Evolutionary conservation across 345 rosid species (phyloP).

Genomic region (Eucalyptus camaldulensis): DNA sequence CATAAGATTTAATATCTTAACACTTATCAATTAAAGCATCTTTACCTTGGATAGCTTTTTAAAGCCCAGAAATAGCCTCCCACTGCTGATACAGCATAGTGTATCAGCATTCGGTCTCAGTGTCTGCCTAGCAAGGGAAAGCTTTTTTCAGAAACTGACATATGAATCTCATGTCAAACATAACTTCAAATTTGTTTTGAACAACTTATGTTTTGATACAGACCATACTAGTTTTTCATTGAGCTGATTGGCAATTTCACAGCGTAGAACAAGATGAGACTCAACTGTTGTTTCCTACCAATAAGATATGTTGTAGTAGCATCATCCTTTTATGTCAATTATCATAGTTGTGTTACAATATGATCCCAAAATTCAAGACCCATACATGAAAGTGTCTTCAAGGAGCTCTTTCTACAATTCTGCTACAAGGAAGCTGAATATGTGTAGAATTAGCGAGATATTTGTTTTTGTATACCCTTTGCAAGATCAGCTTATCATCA

Average conservation of each 20-base stretch:
- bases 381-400: background rate
- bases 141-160: background rate
- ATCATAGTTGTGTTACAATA: background rate
- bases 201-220: background rate
- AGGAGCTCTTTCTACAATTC: background rate
- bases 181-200: background rate
- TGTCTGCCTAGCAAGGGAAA: background rate
- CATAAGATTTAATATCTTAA: background rate
- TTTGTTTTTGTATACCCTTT: background rate
- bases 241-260: background rate
- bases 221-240: background rate
- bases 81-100: background rate
- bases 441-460: background rate
- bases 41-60: background rate
- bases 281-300: background rate
- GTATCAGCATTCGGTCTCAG: background rate
- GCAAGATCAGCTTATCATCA: background rate
- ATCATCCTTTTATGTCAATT: background rate
- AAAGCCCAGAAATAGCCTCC: background rate
- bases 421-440: background rate
- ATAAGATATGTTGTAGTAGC: background rate
- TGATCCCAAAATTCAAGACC: background rate
- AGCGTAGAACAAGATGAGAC: background rate
- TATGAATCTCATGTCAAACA: background rate
- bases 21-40: background rate